A percentile compares a stretch with the other conserved stretches of the same genome.
phyloP scores from a whole-genome alignment of 495 filamentous ascomycete species.

The Neurospora africana region DNA sequence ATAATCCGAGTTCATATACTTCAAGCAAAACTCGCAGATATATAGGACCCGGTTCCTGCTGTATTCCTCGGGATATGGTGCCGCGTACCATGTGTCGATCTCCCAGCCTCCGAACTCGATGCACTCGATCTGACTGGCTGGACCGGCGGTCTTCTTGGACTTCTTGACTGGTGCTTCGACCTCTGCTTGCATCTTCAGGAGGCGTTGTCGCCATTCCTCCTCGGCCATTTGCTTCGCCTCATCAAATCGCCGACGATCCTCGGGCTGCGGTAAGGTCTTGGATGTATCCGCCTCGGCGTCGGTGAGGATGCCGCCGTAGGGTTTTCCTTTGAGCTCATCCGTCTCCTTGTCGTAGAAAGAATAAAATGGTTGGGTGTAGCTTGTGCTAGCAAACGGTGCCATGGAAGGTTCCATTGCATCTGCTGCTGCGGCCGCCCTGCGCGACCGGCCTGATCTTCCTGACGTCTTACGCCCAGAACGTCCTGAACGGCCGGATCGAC shows the following conservation, averaged over 20 bases:
- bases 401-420: slow-evolving; percentile 16
- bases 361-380: slow-evolving; percentile 59
- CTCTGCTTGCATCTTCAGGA: slow-evolving; percentile 38
- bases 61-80: slow-evolving; percentile 96
- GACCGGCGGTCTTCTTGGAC: slow-evolving; percentile 61
- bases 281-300: slow-evolving; percentile 87
- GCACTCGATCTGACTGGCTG: slow-evolving; percentile 93
- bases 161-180: slow-evolving; percentile 35
- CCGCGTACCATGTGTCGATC: slow-evolving; percentile 99
- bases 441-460: slow-evolving; percentile 4
- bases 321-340: slow-evolving; percentile 83
- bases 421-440: slow-evolving; percentile 6
- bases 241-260: slow-evolving; percentile 78
- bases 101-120: slow-evolving; percentile 96
- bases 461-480: not conserved
- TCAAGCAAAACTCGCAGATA: slow-evolving; percentile 97
- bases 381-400: slow-evolving; percentile 44
- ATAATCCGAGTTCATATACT: slow-evolving; percentile 98
- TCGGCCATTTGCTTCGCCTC: slow-evolving; percentile 80
- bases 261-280: slow-evolving; percentile 67
- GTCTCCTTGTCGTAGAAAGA: slow-evolving; percentile 76
- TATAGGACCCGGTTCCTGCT: slow-evolving; percentile 89
- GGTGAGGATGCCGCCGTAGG: slow-evolving; percentile 86
- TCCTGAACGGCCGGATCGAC: not conserved
- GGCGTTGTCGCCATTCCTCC: slow-evolving; percentile 67